Evolutionary conservation across 129 eudicot species (phyloP).

Genomic region (Smallanthus sonchifolius): DNA sequence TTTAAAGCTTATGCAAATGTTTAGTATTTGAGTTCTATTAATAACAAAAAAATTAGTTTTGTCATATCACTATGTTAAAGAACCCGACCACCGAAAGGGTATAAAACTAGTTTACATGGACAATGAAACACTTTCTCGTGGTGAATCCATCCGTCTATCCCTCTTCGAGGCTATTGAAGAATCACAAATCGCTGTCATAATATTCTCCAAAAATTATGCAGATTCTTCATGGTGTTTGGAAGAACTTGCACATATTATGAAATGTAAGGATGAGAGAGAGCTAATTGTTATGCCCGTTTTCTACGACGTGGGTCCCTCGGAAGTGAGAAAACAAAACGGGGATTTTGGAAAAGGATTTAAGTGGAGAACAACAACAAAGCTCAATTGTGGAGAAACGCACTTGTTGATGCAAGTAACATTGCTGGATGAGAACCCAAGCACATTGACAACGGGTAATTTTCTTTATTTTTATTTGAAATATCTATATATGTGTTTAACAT

Average conservation of each 20-base stretch:
- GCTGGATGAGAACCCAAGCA: neutral
- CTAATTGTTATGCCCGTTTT: neutral
- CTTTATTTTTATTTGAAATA: too few species aligned
- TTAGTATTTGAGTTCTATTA: too few species aligned
- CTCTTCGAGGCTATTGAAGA: neutral
- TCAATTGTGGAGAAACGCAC: neutral
- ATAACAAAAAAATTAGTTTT: too few species aligned
- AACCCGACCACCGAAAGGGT: too few species aligned
- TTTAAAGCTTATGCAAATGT: too few species aligned
- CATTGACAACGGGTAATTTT: too few species aligned
- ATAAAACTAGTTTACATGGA: neutral
- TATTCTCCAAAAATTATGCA: neutral
- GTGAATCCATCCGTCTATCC: neutral
- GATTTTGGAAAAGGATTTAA: neutral
- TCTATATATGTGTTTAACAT: too few species aligned
- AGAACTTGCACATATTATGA: neutral
- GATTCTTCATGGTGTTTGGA: slow-evolving; percentile 3
- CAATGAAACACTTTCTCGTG: neutral
- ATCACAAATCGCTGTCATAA: neutral
- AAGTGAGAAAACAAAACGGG: neutral
- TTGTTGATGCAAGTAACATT: neutral
- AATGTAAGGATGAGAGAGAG: neutral
- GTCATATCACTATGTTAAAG: neutral
- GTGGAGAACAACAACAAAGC: neutral
- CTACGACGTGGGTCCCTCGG: neutral